A percentile compares a stretch with the other conserved stretches of the same genome.
These are phyloP conservation scores for Wickerhamiella kazuoi DNA, from an alignment of 805 yeast genomes.

Conservation along the genomic window DNA sequence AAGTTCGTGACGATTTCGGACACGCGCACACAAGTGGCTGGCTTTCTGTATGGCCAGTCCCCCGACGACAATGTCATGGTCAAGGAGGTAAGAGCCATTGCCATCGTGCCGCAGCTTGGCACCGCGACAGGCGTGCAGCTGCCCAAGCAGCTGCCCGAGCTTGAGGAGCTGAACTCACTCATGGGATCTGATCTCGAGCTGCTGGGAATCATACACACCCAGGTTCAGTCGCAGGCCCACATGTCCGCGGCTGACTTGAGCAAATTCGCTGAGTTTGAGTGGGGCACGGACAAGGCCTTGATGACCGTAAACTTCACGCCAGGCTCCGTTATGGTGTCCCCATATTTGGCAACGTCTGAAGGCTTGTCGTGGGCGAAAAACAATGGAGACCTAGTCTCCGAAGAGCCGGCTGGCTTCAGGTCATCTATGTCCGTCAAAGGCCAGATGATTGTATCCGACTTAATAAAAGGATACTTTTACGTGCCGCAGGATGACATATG, in stretches of 20 bases:
- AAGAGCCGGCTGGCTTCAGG: constrained; percentile 43
- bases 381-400: constrained; percentile 38
- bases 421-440: constrained; percentile 39
- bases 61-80: constrained; percentile 51
- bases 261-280: constrained; percentile 31
- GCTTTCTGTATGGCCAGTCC: constrained; percentile 59
- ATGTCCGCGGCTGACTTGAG: constrained; percentile 59
- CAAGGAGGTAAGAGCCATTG: constrained; percentile 62
- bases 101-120: constrained; percentile 78
- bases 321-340: constrained; percentile 67
- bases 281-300: constrained; percentile 34
- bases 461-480: constrained; percentile 62
- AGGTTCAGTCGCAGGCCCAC: constrained; percentile 42
- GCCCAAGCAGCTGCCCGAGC: constrained; percentile 29
- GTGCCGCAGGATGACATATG: constrained; percentile 75
- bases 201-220: constrained; percentile 91
- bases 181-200: constrained; percentile 46
- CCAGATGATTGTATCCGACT: constrained; percentile 58
- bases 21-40: constrained; percentile 66
- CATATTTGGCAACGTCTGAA: constrained; percentile 38
- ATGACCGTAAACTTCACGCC: constrained; percentile 57
- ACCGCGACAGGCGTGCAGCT: constrained; percentile 46
- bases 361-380: constrained; percentile 67
- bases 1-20: constrained; percentile 71
- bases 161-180: constrained; percentile 17